Evolutionary conservation across 148 eudicot genomes (phyloP), one percentile per base, ranked within the genome.

Genomic region (Limonium bicolor): DNA sequence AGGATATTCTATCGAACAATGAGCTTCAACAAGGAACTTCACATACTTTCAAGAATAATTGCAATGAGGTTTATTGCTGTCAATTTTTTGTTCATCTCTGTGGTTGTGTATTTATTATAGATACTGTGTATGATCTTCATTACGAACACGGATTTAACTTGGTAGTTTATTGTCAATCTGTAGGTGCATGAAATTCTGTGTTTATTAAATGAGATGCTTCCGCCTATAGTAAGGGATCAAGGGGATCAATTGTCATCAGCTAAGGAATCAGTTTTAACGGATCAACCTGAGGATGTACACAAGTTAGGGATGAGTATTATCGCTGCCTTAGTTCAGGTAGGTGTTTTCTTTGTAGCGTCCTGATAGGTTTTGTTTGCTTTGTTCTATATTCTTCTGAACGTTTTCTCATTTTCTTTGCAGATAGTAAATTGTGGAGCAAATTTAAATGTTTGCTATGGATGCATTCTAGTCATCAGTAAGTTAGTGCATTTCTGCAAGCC

Each of bases 381-480:
- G 1, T 54, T 31, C 29, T 44, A 46, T 3, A 53, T 57, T 22
- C 25, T 3, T 36, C 17, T n/a, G n/a, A n/a, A 39, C 29, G 8
- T 50, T 53, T 32, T 52, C 23, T 56, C 44, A 16, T 45, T 54
- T 50, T 52, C 57, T 17, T 27, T 46, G 48, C 81, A 88, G 97
- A 81, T 80, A 58, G 77, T 90, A 21, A 69, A 73, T 58, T 84
- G 87, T 34, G 95, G 95, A 66, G 78, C 73, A 37, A 69, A 73
- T 66, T 24, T 76, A 34, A 58, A 59, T 52, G 64, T 69, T 45
- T 74, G 95, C 61, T 78, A 77, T 61, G 84, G 97, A 46, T 75
- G 87, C 64, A 84, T 90, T 33, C 77, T 79, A 49, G 76, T 78
- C 48, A 76, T 90, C 70, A 68, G 65, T 56, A 77, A 69, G 68